Evolutionary conservation across 176 grass and related monocot species (phyloP).

Genomic region (Zoysia japonica): DNA sequence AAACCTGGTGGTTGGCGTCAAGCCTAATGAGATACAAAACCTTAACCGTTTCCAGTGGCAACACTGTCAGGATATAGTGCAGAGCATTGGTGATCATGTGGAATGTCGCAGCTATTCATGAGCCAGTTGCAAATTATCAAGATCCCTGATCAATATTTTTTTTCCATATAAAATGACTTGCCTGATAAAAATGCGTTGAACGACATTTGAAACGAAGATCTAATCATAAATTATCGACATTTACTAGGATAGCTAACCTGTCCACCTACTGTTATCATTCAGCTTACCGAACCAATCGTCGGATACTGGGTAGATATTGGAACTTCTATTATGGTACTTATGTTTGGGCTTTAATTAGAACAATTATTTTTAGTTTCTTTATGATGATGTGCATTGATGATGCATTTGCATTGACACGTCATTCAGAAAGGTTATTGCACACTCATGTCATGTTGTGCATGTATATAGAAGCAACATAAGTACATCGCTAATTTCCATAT

Average conservation of each 20-base stretch:
- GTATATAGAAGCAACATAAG: constrained; percentile 8
- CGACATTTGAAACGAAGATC: not conserved
- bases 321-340: not conserved
- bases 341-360: not conserved
- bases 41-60: not conserved
- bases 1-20: not conserved
- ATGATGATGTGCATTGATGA: not conserved
- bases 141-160: not conserved
- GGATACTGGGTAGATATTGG: not conserved
- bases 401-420: constrained; percentile 5
- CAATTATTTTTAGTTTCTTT: constrained; percentile 19
- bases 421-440: not conserved
- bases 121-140: not conserved
- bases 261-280: not conserved
- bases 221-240: not conserved
- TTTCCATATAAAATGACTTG: not conserved
- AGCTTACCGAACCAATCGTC: not conserved
- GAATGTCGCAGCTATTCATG: not conserved
- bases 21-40: not conserved
- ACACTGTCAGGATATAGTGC: not conserved
- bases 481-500: not conserved
- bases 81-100: not conserved
- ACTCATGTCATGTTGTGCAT: constrained; percentile 19
- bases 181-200: not conserved
- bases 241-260: not conserved